Percentiles rank a stretch among this genome's conserved stretches.
These are phyloP conservation scores for Vinca minor DNA, from an alignment of 257 asterid species.

Conservation along the genomic window DNA sequence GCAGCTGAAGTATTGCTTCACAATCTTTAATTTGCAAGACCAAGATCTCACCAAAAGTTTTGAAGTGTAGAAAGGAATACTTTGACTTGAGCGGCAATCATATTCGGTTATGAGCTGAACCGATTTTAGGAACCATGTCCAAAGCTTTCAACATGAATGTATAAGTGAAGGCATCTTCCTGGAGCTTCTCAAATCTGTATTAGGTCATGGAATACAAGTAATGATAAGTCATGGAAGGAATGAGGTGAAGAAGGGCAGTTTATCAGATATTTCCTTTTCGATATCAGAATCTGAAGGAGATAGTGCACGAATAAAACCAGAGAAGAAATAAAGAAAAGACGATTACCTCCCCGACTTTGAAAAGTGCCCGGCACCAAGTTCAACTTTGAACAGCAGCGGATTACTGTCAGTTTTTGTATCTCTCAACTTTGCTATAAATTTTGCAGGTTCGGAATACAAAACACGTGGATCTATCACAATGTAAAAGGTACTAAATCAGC, in stretches of 20 bases:
- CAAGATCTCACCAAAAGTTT: not conserved
- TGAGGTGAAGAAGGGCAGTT: not conserved
- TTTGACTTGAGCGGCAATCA: not conserved
- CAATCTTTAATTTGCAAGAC: not conserved
- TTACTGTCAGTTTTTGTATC: slow-evolving; percentile 72
- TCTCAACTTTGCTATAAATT: slow-evolving; percentile 87
- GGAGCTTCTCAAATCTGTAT: slow-evolving; percentile 82
- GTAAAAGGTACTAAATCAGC: not conserved
- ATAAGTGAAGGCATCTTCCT: slow-evolving; percentile 76
- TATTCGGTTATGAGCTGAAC: slow-evolving; percentile 3
- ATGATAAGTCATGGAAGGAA: not conserved
- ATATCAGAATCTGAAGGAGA: not conserved
- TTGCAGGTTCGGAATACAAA: slow-evolving; percentile 87
- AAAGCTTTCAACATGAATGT: slow-evolving; percentile 71
- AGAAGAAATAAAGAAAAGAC: not conserved
- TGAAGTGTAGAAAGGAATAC: not conserved
- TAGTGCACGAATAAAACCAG: not conserved
- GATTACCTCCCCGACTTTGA: slow-evolving; percentile 89
- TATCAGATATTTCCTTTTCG: not conserved
- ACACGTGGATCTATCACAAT: slow-evolving; percentile 67
- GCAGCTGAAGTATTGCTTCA: no score
- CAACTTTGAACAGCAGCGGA: slow-evolving; percentile 67
- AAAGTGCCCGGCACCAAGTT: slow-evolving; percentile 92
- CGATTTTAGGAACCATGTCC: slow-evolving; percentile 34
- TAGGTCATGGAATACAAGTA: not conserved